phyloP scores from a whole-genome alignment of 2,329 filamentous ascomycete genomes.

The Claviceps sp. region DNA sequence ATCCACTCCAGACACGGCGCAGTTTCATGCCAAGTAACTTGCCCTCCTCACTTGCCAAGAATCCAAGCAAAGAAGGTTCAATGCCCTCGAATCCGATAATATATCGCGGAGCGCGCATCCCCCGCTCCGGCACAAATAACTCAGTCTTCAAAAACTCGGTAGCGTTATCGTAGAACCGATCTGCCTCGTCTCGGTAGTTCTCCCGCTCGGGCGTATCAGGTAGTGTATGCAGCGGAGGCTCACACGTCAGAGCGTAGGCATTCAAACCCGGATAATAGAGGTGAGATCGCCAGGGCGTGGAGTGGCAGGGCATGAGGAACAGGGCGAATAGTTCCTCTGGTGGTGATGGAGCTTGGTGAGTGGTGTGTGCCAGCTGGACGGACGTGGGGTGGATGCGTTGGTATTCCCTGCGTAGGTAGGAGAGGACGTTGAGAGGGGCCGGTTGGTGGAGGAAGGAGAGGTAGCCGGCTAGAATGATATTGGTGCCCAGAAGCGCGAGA shows the following conservation, averaged over 20 bases:
- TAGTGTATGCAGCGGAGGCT: constrained; percentile 61
- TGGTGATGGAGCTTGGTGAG: constrained; percentile 11
- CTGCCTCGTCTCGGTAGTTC: constrained; percentile 75
- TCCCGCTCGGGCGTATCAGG: constrained; percentile 48
- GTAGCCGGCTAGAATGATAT: constrained; percentile 60
- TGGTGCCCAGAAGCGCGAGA: constrained; percentile 45
- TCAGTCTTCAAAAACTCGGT: constrained; percentile 39
- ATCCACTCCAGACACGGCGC: constrained; percentile 38
- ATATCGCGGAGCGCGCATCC: constrained; percentile 33
- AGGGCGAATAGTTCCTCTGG: constrained; percentile 47
- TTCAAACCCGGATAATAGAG: constrained; percentile 61
- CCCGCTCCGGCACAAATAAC: constrained; percentile 27
- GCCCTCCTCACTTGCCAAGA: constrained; percentile 28
- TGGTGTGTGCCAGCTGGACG: constrained; percentile 10
- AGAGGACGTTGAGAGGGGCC: constrained; percentile 61
- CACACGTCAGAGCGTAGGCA: constrained; percentile 79
- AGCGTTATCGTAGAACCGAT: constrained; percentile 68
- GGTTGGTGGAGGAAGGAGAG: constrained; percentile 66
- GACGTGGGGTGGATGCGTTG: constrained; percentile 37
- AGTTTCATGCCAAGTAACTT: constrained; percentile 28
- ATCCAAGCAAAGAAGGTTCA: constrained; percentile 31
- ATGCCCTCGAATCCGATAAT: constrained; percentile 50
- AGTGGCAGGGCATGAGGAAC: constrained; percentile 93
- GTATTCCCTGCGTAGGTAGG: constrained; percentile 64
- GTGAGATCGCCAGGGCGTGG: constrained; percentile 87